These are phyloP conservation scores for Salvia splendens DNA, from an alignment of 257 asterid genomes.

Conservation along the genomic window DNA sequence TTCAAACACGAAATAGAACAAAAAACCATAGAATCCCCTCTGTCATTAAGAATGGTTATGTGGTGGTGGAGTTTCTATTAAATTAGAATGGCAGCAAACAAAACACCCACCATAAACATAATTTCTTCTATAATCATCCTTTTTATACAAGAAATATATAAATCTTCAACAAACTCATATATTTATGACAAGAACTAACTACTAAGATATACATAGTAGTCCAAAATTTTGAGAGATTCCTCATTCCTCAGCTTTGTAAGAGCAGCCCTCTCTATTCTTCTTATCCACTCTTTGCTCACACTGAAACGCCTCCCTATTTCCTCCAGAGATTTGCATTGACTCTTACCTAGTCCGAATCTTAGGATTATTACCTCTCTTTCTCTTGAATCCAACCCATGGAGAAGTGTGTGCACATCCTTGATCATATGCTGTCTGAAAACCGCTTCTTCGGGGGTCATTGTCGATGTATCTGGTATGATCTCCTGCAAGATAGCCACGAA, in stretches of 20 bases:
- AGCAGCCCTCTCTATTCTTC: slow-evolving; percentile 71
- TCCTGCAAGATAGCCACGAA: slow-evolving; percentile 47
- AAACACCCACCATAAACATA: neutral
- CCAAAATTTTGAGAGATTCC: slow-evolving; percentile 48
- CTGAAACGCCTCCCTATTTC: slow-evolving; percentile 67
- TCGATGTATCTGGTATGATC: slow-evolving; percentile 57
- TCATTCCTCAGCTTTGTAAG: slow-evolving; percentile 54
- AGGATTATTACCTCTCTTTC: slow-evolving; percentile 69
- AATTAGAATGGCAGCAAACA: neutral
- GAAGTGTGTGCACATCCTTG: slow-evolving; percentile 48
- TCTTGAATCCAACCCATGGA: slow-evolving; percentile 58
- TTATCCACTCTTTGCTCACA: slow-evolving; percentile 95
- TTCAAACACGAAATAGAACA: no score
- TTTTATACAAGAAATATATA: neutral
- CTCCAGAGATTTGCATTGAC: slow-evolving; percentile 62
- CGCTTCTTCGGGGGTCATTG: slow-evolving; percentile 55
- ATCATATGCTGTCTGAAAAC: slow-evolving; percentile 55
- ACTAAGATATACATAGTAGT: slow-evolving; percentile 44
- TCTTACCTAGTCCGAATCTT: slow-evolving; percentile 69
- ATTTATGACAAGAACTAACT: slow-evolving; percentile 4
- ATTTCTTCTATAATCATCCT: neutral
- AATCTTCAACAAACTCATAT: slow-evolving; percentile 21
- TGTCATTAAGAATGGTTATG: no score
- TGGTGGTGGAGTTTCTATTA: no score
- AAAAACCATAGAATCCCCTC: no score